Evolutionary conservation across 805 yeast species (phyloP), one percentile per base, ranked within the genome.

Genomic region (Wickerhamomyces sydowiorum): DNA sequence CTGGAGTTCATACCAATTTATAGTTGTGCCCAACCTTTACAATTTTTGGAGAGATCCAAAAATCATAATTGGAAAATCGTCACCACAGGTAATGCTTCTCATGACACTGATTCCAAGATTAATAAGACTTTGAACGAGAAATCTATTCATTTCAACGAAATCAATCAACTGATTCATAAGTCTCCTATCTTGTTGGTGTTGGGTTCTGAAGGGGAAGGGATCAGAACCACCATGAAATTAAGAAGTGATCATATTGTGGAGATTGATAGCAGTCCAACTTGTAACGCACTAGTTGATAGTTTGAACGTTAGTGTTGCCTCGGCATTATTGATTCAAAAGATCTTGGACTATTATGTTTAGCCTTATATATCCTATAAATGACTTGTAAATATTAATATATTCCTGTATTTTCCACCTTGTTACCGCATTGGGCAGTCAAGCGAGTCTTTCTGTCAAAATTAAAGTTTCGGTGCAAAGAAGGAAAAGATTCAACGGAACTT

Each of bases 241-340:
- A 66, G 77, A 51, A 76, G 86, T 39, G 85, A 82, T 45, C 64
- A 54, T 42, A 46, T 61, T 21, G 72, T 68, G 2, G 60, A 59
- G 37, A 61, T 69, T 8, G 38, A 49, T 13, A 60, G 64, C 35
- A 61, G 65, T 7, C 48, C 69, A 25, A 48, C 42, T 14, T 57
- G 53, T 3, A 60, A 54, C 31, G 64, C 64, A 1, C 46, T 49
- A 18, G 80, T 89, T 30, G 96, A 88, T 56, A 85, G 95, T 24
- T 66, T 89, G 54, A 89, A 89, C 57, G 97, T 87, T 25, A 86
- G 93, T 56, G 96, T 89, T 8, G 96, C 97, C 1, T 75, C 90
- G 1, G 93, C 90, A 1, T 55, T 89, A 23, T 56, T 89, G 38
- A 64, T 87, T 7, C 60, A 56, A 42, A 56, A 52, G 39, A 43